Evolutionary conservation across 169 alveolate genomes (phyloP).

Genomic region (Eimeria maxima): DNA sequence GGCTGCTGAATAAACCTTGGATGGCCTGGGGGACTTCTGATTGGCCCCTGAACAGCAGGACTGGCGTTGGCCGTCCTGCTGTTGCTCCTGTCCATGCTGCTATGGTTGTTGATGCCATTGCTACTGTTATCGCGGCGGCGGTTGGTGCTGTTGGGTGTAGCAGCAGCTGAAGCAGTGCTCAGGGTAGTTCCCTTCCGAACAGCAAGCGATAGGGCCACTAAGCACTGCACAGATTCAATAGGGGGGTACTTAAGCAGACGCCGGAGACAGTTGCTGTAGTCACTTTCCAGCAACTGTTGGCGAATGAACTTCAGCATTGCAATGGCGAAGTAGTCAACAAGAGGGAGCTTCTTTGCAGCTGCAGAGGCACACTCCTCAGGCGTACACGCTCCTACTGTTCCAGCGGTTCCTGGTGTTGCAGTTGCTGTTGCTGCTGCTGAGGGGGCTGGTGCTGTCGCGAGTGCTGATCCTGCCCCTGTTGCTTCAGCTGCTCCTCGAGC

Average conservation of each 20-base stretch:
- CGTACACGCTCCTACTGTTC: neutral
- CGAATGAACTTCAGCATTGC: slow-evolving; percentile 87
- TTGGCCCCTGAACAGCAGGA: neutral
- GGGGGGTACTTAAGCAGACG: slow-evolving; percentile 89
- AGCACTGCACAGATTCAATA: slow-evolving; percentile 85
- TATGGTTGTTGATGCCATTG: neutral
- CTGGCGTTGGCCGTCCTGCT: slow-evolving; percentile 9
- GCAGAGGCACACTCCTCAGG: slow-evolving; percentile 74
- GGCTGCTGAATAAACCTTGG: slow-evolving; percentile 44
- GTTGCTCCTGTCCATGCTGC: slow-evolving; percentile 1
- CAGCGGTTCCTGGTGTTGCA: neutral
- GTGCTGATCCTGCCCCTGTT: neutral
- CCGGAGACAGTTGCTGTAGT: slow-evolving; percentile 84
- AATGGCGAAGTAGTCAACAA: slow-evolving; percentile 85
- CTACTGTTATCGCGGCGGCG: slow-evolving; percentile 15
- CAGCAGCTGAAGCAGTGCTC: slow-evolving; percentile 9
- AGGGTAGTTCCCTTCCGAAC: slow-evolving; percentile 39
- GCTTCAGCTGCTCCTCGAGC: neutral
- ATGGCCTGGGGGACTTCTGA: neutral
- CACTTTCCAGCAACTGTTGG: slow-evolving; percentile 82
- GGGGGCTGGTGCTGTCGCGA: neutral
- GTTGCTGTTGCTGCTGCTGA: slow-evolving; percentile 20
- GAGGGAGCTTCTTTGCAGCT: slow-evolving; percentile 72
- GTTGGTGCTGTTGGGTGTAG: slow-evolving; percentile 38
- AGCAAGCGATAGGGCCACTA: slow-evolving; percentile 82